Evolutionary conservation across 208 protist genomes (phyloP).

Genomic region (Trypanosoma boissoni): DNA sequence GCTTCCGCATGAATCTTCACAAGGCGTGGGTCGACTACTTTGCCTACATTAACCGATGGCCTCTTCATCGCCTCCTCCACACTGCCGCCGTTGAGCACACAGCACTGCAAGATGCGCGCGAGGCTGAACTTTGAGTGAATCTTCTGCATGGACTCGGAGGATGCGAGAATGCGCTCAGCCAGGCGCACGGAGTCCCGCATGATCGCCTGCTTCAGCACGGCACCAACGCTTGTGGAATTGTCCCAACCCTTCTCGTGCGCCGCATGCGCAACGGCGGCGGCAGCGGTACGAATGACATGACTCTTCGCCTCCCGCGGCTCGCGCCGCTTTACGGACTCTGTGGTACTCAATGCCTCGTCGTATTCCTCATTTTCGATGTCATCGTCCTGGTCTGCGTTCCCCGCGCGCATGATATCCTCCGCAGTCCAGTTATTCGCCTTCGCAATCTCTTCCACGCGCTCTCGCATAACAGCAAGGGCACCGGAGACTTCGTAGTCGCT

Average conservation of each 20-base stretch:
- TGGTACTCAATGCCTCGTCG: conserved; percentile 20
- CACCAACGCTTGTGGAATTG: conserved; percentile 31
- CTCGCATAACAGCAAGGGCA: conserved; percentile 86
- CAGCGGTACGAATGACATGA: conserved; percentile 22
- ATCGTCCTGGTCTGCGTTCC: conserved; percentile 24
- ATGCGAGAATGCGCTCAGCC: conserved; percentile 82
- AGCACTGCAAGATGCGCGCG: conserved; percentile 73
- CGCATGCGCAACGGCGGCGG: conserved; percentile 29
- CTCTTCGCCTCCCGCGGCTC: conserved; percentile 7
- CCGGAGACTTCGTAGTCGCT: conserved; percentile 88
- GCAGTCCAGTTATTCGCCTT: conserved; percentile 70
- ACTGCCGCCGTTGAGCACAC: conserved; percentile 53
- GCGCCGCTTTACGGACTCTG: not conserved
- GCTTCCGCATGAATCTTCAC: conserved; percentile 53
- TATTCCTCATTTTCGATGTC: conserved; percentile 40
- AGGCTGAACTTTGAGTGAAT: conserved; percentile 87
- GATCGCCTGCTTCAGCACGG: conserved; percentile 70
- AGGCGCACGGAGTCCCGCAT: conserved; percentile 70
- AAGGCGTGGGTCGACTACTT: conserved; percentile 38
- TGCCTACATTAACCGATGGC: conserved; percentile 11
- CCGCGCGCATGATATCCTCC: conserved; percentile 58
- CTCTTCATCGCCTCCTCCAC: conserved; percentile 40
- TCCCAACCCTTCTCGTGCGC: conserved; percentile 48
- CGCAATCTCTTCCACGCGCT: conserved; percentile 83
- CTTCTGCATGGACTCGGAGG: conserved; percentile 77